Evolutionary conservation across 257 asterid genomes (phyloP).

Genomic region (Solanum paucissectum): DNA sequence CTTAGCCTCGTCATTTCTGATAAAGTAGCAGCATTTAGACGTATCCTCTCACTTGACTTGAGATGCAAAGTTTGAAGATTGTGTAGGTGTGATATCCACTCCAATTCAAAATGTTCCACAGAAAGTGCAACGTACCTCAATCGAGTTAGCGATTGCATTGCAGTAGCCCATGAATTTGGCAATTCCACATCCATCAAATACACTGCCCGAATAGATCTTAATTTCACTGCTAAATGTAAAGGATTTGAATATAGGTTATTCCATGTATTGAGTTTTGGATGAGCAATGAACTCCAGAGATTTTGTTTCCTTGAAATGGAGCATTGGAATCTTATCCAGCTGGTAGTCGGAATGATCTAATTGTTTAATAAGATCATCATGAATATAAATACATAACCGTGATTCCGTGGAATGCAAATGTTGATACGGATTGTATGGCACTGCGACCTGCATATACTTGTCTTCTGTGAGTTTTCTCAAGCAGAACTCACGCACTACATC

Average conservation of each 20-base stretch:
- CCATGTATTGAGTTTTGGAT: neutral
- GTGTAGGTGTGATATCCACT: neutral
- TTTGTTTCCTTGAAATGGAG: neutral
- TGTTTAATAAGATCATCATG: neutral
- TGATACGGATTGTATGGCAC: too few species aligned
- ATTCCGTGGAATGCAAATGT: too few species aligned
- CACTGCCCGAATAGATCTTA: neutral
- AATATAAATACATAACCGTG: too few species aligned
- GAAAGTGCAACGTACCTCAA: too few species aligned
- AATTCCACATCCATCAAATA: neutral
- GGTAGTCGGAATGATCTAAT: neutral
- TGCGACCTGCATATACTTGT: too few species aligned
- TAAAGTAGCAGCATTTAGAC: neutral
- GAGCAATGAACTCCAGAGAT: neutral
- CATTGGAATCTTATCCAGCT: neutral
- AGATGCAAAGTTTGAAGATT: neutral
- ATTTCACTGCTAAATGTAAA: neutral
- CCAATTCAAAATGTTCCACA: neutral
- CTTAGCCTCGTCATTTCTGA: neutral
- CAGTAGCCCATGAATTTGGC: too few species aligned
- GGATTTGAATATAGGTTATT: neutral
- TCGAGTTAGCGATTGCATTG: too few species aligned
- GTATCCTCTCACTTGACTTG: fast-evolving
- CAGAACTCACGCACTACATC: too few species aligned
- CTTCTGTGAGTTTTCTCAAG: too few species aligned